A percentile compares a stretch with the other conserved stretches of the same genome.
These are phyloP conservation scores for Kluyveromyces sp. DNA, from an alignment of 1,139 yeast species.

Conservation along the genomic window DNA sequence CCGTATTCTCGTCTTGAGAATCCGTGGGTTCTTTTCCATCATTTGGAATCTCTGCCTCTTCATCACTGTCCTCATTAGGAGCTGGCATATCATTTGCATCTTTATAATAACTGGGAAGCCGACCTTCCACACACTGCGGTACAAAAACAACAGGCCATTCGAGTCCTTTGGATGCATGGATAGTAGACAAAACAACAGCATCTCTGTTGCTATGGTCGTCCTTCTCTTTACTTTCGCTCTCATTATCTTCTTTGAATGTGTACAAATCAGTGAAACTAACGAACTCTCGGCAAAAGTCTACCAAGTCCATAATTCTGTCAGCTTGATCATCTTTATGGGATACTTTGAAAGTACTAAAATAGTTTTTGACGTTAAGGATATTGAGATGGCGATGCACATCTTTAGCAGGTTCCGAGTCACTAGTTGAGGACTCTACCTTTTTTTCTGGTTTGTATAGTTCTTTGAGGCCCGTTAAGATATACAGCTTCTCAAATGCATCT, in stretches of 20 bases:
- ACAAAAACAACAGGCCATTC: slow-evolving; percentile 93
- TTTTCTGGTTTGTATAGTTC: slow-evolving; percentile 19
- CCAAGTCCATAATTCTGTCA: slow-evolving; percentile 11
- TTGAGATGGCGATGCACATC: slow-evolving; percentile 34
- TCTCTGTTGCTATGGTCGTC: slow-evolving; percentile 15
- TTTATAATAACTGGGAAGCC: slow-evolving; percentile 47
- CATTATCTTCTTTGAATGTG: slow-evolving; percentile 27
- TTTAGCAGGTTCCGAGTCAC: slow-evolving; percentile 18
- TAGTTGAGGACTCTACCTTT: slow-evolving; percentile 14
- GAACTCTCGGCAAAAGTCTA: slow-evolving; percentile 42
- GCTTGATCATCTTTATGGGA: slow-evolving; percentile 20
- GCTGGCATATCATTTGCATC: slow-evolving; percentile 28
- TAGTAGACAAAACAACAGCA: slow-evolving; percentile 52
- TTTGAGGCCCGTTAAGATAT: slow-evolving; percentile 28
- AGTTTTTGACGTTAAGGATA: slow-evolving; percentile 40
- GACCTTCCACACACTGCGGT: slow-evolving; percentile 59
- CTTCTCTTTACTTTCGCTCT: slow-evolving; percentile 12
- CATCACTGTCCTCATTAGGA: slow-evolving; percentile 45
- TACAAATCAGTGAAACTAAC: slow-evolving; percentile 58
- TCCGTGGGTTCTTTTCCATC: slow-evolving; percentile 13
- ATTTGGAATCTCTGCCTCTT: slow-evolving; percentile 23
- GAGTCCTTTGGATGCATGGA: slow-evolving; percentile 87
- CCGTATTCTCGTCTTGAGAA: slow-evolving; percentile 1
- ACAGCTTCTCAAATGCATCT: slow-evolving; percentile 26
- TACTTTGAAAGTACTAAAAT: slow-evolving; percentile 27